Evolutionary conservation across 2,329 filamentous ascomycete genomes (phyloP).

Genomic region (Ophioceras dolichostomum): DNA sequence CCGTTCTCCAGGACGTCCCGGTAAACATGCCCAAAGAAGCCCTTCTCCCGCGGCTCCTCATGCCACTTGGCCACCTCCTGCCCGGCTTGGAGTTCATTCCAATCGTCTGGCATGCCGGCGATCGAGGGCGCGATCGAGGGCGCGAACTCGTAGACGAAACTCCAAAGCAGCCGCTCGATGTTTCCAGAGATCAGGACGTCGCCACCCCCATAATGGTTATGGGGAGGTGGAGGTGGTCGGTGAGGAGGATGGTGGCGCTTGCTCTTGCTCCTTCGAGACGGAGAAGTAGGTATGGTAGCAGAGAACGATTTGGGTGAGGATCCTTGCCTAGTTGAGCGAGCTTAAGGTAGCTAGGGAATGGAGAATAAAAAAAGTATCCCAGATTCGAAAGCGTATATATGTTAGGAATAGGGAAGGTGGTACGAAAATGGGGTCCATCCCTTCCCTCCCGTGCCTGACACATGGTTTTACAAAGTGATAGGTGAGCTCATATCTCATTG

Average conservation of each 20-base stretch:
- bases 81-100: not conserved
- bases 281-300: not conserved
- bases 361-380: too few relatives aligned
- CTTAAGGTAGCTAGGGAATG: too few relatives aligned
- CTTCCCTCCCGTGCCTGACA: too few relatives aligned
- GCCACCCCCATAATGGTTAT: too few relatives aligned
- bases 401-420: too few relatives aligned
- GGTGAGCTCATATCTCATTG: too few relatives aligned
- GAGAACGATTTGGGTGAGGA: not conserved
- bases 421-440: too few relatives aligned
- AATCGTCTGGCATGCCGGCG: not conserved
- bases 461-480: too few relatives aligned
- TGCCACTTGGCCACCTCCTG: conserved; percentile 1
- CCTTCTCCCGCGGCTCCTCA: not conserved
- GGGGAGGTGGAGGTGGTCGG: too few relatives aligned
- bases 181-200: not conserved
- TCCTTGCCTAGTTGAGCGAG: not conserved
- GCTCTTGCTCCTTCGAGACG: not conserved
- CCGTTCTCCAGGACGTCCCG: not conserved
- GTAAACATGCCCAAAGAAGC: not conserved
- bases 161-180: conserved; percentile 1
- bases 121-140: too few relatives aligned
- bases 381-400: too few relatives aligned
- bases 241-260: too few relatives aligned
- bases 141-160: conserved; percentile 1